Base-by-base conservation (phyloP, 805 yeast genomes). In the Lipomyces yamanashiensis region DNA sequence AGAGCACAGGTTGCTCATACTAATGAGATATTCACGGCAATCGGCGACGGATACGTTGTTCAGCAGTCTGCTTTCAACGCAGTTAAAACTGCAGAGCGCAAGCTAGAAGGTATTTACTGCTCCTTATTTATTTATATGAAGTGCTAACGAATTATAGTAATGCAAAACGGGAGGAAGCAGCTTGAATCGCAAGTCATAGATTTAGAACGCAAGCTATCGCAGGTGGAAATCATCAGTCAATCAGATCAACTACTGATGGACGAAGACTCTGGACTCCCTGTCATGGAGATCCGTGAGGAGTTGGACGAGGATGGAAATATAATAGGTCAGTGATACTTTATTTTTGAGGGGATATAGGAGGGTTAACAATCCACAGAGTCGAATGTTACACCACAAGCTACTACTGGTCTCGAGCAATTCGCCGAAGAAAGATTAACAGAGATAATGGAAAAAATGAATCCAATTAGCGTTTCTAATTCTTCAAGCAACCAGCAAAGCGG, bases 241-340 rank as follows among this genome's bases (percentile, higher is more conserved):
- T 52, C 65, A 6, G 63, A 61, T 36, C 59, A 54, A 17, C 45
- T 54, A 1, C 50, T 62, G 1, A 19, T 62, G 8, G 68, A 65
- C 50, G 67, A 66, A 19, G 84, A 78, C 2, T 86, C 82, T 15
- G 85, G 80, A 0, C 70, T 86, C 1, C 92, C 90, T 0, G 78
- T 89, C 28, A 85, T 91, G 85, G 97, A 92, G 62, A 92, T 92
- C 23, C 80, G 86, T 58, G 98, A 92, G 72, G 89, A 86, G 58
- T 74, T 92, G 44, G 97, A 92, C 74, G 97, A 90, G 0, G 86
- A 89, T n/a, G 97, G 86, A 0, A 85, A 89, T 64, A 81, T 92
- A 1, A 72, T 88, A 36, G 66, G 66, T 61, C 48, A 10, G 34
- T 2, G 17, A 2, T 34, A 13, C 1, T 34, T n/a, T 28, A 6